phyloP scores from a whole-genome alignment of 2,329 filamentous ascomycete species.

The Fusarium heterosporum region DNA sequence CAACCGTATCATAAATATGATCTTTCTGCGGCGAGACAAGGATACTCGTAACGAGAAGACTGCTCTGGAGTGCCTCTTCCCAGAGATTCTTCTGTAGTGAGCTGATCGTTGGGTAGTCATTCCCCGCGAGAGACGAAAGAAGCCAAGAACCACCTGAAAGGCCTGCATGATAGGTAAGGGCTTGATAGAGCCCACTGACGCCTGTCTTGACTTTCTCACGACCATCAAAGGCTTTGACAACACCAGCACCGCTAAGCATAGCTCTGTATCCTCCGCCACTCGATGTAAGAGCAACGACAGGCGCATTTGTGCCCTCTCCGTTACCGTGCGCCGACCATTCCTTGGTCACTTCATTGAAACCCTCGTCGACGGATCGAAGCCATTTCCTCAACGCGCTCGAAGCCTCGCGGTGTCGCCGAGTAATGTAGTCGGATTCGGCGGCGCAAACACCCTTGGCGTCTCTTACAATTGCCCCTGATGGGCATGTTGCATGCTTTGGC shows the following conservation, averaged over 20 bases:
- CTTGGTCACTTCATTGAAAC: not conserved
- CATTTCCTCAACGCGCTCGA: slow-evolving; percentile 1
- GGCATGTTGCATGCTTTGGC: slow-evolving; percentile 3
- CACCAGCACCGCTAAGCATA: slow-evolving; percentile 16
- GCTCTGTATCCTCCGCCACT: slow-evolving; percentile 18
- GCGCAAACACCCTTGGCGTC: not conserved
- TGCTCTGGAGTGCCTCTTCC: slow-evolving; percentile 7
- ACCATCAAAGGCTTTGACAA: slow-evolving; percentile 9
- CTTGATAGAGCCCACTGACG: slow-evolving; percentile 16
- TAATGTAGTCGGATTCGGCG: not conserved
- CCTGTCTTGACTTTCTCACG: slow-evolving; percentile 15
- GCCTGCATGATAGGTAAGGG: slow-evolving; percentile 6
- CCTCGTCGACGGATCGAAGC: not conserved
- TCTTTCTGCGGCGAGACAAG: slow-evolving; percentile 1
- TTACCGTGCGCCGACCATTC: not conserved
- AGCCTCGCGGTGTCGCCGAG: slow-evolving; percentile 4
- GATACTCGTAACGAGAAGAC: slow-evolving; percentile 16
- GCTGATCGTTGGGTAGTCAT: slow-evolving; percentile 6
- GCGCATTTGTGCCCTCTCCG: not conserved
- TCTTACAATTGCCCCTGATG: not conserved
- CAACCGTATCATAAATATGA: not conserved
- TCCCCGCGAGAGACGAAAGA: not conserved
- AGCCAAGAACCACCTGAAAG: slow-evolving; percentile 15
- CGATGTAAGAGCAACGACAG: slow-evolving; percentile 8
- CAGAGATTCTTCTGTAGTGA: not conserved